These are phyloP conservation scores for Omphalotus olearius DNA, from an alignment of 1,284 basidiomycete genomes.

Conservation along the genomic window DNA sequence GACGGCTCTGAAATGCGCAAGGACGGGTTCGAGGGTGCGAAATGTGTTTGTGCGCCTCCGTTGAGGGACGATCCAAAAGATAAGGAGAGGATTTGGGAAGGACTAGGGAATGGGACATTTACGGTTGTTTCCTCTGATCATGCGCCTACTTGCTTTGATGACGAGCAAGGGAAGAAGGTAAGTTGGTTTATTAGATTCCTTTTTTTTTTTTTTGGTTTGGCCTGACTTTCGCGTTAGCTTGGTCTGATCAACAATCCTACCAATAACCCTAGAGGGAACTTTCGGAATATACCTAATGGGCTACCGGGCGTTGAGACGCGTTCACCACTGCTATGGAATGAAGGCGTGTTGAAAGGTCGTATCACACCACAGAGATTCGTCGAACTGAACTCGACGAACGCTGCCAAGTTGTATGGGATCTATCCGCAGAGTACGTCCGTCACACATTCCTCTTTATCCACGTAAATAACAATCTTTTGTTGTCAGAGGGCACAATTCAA, in stretches of 20 bases:
- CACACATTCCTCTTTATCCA: too few species aligned
- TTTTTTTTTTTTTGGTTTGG: background rate
- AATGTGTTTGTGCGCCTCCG: slow-evolving; percentile 20
- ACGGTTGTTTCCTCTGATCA: slow-evolving; percentile 21
- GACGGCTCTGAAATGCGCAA: slow-evolving; percentile 18
- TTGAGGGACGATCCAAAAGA: slow-evolving; percentile 18
- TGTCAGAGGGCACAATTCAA: slow-evolving; percentile 16
- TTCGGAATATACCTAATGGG: slow-evolving; percentile 20
- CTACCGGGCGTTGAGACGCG: slow-evolving; percentile 22
- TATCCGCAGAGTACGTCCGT: slow-evolving; percentile 11
- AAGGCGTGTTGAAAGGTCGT: slow-evolving; percentile 20
- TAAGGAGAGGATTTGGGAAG: slow-evolving; percentile 20
- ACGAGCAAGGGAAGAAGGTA: slow-evolving; percentile 17
- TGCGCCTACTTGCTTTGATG: slow-evolving; percentile 17
- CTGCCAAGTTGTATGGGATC: slow-evolving; percentile 21
- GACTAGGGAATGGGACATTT: slow-evolving; percentile 20
- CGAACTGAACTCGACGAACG: slow-evolving; percentile 19
- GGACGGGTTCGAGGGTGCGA: slow-evolving; percentile 21
- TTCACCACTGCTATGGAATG: slow-evolving; percentile 17
- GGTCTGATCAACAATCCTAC: slow-evolving; percentile 14
- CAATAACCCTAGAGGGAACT: slow-evolving; percentile 19
- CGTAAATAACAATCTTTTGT: background rate
- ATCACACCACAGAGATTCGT: slow-evolving; percentile 21
- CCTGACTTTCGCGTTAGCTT: background rate
- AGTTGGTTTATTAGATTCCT: background rate